Evolutionary conservation across 1,284 basidiomycete genomes (phyloP), one percentile per base, ranked within the genome.

Genomic region (Pseudozyma thailandica): DNA sequence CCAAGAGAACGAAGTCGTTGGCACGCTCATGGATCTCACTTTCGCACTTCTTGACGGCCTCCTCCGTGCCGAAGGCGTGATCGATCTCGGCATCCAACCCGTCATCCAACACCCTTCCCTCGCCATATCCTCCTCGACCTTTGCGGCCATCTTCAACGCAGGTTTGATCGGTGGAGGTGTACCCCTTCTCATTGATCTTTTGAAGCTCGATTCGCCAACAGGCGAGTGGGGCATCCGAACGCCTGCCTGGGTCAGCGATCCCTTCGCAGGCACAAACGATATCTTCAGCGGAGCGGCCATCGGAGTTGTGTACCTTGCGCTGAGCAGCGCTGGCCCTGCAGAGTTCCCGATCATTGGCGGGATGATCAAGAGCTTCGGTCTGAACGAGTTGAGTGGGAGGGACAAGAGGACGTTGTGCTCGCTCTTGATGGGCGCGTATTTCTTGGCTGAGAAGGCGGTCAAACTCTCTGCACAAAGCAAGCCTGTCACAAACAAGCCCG

Each of bases 61-160:
- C 27, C 69, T 72, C 28, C 62, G 78, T 39, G 51, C 72, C 16
- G 78, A 80, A 41, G 78, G 72, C 20, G 74, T 80, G 50, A 66
- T 65, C 25, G 54, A 57, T 18, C 58, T 77, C 12, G 76, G 76
- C 18, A 52, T 77, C 20, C 57, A 71, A 18, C 45, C 38, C 1
- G 72, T 74, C 37, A 50, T 60, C 39, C 7, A 28, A 60, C 74
- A 78, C 41, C n/a, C 55, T 20, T 59, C 63, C 15, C 58, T 54
- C 5, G 28, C 27, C n/a, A 44, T 77, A 20, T 49, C 73, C 15
- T 46, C 26, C 27, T 75, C 75, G 18, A 18, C 64, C n/a, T 66
- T 74, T 25, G 77, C 75, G 7, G 51, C 60, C 7, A 23, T 80
- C 10, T 12, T 80, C 44, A 70, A 71, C 16, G 60, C 75, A 1